These are phyloP conservation scores for Penicillium sumatraense DNA, from an alignment of 2,329 filamentous ascomycete species.

Conservation along the genomic window DNA sequence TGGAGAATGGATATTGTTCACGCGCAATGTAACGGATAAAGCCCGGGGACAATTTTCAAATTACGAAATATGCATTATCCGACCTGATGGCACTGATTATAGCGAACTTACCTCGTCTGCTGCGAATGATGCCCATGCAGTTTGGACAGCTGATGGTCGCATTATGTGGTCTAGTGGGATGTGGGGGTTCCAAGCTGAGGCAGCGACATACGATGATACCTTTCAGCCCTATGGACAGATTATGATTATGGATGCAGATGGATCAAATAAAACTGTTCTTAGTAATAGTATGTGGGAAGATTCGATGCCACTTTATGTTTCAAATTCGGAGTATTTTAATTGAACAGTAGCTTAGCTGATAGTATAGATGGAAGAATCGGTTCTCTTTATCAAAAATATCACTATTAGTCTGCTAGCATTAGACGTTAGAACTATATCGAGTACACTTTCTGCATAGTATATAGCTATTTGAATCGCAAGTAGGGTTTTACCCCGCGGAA, in stretches of 20 bases:
- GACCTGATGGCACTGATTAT: constrained; percentile 45
- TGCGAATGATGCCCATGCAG: constrained; percentile 48
- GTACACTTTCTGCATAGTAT: no score
- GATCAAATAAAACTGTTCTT: constrained; percentile 33
- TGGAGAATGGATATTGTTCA: constrained; percentile 21
- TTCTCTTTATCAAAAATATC: no score
- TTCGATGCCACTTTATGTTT: constrained; percentile 32
- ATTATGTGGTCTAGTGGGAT: constrained; percentile 49
- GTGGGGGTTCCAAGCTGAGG: constrained; percentile 51
- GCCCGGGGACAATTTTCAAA: background rate
- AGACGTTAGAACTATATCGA: no score
- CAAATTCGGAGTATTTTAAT: constrained; percentile 9
- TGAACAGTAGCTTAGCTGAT: no score
- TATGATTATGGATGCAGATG: constrained; percentile 48
- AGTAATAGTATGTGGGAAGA: constrained; percentile 38
- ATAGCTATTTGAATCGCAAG: no score
- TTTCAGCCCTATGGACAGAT: constrained; percentile 54
- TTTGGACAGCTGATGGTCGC: constrained; percentile 47
- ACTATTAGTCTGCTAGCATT: no score
- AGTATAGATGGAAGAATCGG: no score
- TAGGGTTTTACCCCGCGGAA: background rate
- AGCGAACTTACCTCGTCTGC: constrained; percentile 10
- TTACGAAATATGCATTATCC: constrained; percentile 42
- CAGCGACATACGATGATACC: constrained; percentile 46
- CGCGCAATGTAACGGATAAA: constrained; percentile 12